phyloP scores from a whole-genome alignment of 148 eudicot genomes.

The Silene latifolia region DNA sequence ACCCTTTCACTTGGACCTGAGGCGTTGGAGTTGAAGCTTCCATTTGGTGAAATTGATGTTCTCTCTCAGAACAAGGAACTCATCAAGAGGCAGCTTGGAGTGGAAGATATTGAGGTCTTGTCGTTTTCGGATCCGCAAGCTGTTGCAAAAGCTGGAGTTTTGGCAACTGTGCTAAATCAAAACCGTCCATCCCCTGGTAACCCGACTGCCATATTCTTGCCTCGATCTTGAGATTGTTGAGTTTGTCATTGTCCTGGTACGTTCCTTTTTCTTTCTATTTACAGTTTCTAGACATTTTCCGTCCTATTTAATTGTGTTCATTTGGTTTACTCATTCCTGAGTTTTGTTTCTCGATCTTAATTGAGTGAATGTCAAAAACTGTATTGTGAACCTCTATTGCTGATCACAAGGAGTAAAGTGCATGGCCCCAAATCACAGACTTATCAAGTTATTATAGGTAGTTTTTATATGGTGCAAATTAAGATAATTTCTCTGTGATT shows the following conservation, averaged over 20 bases:
- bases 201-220: conserved; percentile 72
- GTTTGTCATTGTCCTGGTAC: neutral
- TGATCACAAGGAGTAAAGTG: no score
- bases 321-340: no score
- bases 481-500: no score
- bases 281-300: neutral
- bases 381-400: no score
- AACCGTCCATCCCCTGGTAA: conserved; percentile 88
- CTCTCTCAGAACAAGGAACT: conserved; percentile 58
- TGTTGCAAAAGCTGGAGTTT: conserved; percentile 49
- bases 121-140: conserved; percentile 47
- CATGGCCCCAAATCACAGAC: no score
- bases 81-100: conserved; percentile 69
- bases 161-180: conserved; percentile 45
- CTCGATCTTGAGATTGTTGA: conserved; percentile 14
- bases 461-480: no score
- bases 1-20: conserved; percentile 67
- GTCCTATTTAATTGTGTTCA: no score
- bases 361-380: no score
- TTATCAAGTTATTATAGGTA: no score
- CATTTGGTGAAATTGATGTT: conserved; percentile 79
- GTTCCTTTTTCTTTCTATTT: neutral
- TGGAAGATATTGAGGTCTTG: conserved; percentile 54
- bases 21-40: conserved; percentile 70
- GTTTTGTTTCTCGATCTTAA: no score